Evolutionary conservation across 495 filamentous ascomycete genomes (phyloP), one percentile per base, ranked within the genome.

Genomic region (Talaromyces thailandensis): DNA sequence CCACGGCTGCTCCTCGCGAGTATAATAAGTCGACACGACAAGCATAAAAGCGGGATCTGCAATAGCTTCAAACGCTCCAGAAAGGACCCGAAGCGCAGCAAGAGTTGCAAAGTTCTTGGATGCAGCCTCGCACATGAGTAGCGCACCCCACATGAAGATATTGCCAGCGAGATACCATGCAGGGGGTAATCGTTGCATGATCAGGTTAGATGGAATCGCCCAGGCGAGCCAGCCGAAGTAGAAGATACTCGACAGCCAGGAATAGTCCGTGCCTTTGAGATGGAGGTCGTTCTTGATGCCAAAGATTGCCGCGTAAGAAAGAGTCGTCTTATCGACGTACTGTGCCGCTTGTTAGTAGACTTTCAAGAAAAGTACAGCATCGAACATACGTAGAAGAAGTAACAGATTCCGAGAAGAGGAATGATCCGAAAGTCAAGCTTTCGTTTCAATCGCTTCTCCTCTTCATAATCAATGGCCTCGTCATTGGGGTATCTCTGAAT

Each of bases 261-360:
- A 78, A 60, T 82, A 84, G 25, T 83, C 70, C 1, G 70, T 66
- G 8, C 82, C 80, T 14, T 69, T 63, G 1, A 84, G 69, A 21
- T 76, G 63, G 6, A 82, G 67, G 67, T 28, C 76, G 26, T 77
- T 67, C 51, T 70, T 67, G 62, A 84, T 80, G 4, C 78, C 78
- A 63, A 82, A 82, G 35, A 83, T 74, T 21, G 79, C 74, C 11
- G 78, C 74, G 65, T 79, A 80, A 89, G 89, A 61, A 6, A 61
- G 48, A 8, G 59, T 53, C 7, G 40, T 61, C 43, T 61, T 58
- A 21, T 58, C 56, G 31, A 58, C 56, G n/a, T 58, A 58, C 56
- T 58, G 8, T 58, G 4, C 14, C 14, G 2, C 3, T 40, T 40
- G 9, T 40, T 40, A 40, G 35, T 14, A 40, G 35, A 40, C 1